Evolutionary conservation across 805 yeast species (phyloP).

Genomic region (Kodamaea hsintzibuensis): DNA sequence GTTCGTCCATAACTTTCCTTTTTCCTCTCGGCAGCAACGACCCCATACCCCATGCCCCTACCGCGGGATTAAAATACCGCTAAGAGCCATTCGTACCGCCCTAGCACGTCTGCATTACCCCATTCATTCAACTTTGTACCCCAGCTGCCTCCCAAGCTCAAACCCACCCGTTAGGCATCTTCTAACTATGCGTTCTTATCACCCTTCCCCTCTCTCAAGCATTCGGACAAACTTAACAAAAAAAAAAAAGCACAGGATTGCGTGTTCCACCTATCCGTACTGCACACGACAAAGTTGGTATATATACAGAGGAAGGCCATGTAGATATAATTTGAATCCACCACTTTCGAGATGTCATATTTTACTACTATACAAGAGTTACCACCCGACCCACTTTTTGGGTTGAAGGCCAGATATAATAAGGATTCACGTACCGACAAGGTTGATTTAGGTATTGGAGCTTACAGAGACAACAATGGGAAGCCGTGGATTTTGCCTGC

Average conservation of each 20-base stretch:
- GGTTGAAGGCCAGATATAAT: slow-evolving; percentile 65
- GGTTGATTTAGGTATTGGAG: slow-evolving; percentile 87
- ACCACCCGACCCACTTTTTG: slow-evolving; percentile 89
- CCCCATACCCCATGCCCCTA: not conserved
- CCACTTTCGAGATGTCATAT: slow-evolving; percentile 31
- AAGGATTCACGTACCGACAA: slow-evolving; percentile 62
- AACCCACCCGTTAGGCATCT: not conserved
- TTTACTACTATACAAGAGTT: slow-evolving; percentile 56
- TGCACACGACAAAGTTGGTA: not conserved
- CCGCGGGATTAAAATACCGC: not conserved
- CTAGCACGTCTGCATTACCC: not conserved
- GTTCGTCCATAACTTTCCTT: not conserved
- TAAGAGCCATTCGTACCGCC: not conserved
- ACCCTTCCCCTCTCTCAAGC: not conserved
- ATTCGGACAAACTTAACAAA: not conserved
- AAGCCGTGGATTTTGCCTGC: slow-evolving; percentile 74
- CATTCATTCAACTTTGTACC: not conserved
- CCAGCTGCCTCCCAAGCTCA: not conserved
- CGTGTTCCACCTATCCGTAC: not conserved
- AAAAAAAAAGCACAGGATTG: slow-evolving; percentile 2
- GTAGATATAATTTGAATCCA: not conserved
- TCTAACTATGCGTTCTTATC: not conserved
- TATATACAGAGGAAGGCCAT: not conserved
- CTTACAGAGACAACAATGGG: slow-evolving; percentile 68
- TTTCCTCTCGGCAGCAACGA: not conserved